A percentile compares a stretch with the other conserved stretches of the same genome.
Conservation (phyloP, 2,329 filamentous ascomycete genomes). For the Lachnellula subtilissima region DNA sequence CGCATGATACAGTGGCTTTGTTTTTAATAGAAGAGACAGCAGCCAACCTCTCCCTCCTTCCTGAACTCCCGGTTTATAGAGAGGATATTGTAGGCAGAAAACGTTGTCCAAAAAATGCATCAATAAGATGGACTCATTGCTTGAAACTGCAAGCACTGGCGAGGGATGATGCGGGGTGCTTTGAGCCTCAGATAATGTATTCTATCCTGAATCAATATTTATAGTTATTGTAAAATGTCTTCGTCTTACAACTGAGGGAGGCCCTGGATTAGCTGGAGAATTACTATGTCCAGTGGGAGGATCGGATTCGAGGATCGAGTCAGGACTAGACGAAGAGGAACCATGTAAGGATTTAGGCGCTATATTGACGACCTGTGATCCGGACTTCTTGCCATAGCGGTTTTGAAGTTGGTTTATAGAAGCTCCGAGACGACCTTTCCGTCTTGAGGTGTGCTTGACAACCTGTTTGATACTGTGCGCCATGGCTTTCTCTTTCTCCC, state of each 20-base stretch:
- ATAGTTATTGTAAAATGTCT: not conserved
- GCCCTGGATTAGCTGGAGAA: not conserved
- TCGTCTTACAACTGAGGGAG: not conserved
- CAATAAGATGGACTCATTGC: conserved; percentile 32
- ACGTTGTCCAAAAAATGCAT: conserved; percentile 60
- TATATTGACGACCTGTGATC: conserved; percentile 4
- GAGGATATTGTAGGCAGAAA: conserved; percentile 59
- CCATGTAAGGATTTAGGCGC: conserved; percentile 12
- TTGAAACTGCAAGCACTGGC: conserved; percentile 5
- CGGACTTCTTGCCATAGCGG: not conserved
- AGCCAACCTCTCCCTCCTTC: conserved; percentile 58
- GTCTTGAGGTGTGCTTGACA: conserved; percentile 42
- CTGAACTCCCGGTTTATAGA: conserved; percentile 52
- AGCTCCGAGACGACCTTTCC: conserved; percentile 30
- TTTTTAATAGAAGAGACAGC: conserved; percentile 50
- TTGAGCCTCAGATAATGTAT: not conserved
- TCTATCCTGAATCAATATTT: not conserved
- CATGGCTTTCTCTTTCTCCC: conserved; percentile 37
- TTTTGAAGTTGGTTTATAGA: conserved; percentile 1
- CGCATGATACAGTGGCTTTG: conserved; percentile 54
- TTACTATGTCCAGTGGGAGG: not conserved
- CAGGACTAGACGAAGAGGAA: conserved; percentile 10
- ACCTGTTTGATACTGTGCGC: conserved; percentile 51
- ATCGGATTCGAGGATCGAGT: conserved; percentile 1
- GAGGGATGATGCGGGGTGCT: not conserved